phyloP scores from a whole-genome alignment of 805 yeast genomes.

The Zygoascus tannicola region DNA sequence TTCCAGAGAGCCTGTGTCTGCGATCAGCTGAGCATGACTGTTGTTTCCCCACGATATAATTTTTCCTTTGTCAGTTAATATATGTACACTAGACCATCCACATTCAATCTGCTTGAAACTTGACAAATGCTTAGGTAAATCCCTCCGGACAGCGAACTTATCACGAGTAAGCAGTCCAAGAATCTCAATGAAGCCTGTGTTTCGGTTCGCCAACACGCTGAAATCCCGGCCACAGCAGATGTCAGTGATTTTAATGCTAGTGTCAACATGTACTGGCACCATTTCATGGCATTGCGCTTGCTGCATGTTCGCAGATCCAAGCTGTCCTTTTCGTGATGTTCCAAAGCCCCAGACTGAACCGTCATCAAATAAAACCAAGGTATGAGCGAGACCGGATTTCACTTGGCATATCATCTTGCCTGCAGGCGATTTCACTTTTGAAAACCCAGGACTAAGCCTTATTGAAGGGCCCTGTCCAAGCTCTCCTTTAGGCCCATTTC shows the following conservation, averaged over 20 bases:
- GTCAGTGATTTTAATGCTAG: slow-evolving; percentile 4
- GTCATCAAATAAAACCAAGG: slow-evolving; percentile 24
- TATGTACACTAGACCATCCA: slow-evolving; percentile 80
- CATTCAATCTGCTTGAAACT: slow-evolving; percentile 27
- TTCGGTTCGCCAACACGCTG: slow-evolving; percentile 31
- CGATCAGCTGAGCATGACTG: slow-evolving; percentile 58
- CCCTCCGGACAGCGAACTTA: slow-evolving; percentile 14
- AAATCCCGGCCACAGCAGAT: slow-evolving; percentile 51
- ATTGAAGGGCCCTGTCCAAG: slow-evolving; percentile 43
- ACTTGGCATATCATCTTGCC: slow-evolving; percentile 18
- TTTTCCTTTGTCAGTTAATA: slow-evolving; percentile 21
- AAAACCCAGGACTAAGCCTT: slow-evolving; percentile 9
- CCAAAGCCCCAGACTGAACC: slow-evolving; percentile 61
- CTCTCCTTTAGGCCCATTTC: slow-evolving; percentile 66
- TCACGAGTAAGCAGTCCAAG: slow-evolving; percentile 37
- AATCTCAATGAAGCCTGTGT: slow-evolving; percentile 16
- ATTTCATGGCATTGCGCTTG: neutral
- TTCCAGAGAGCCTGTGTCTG: slow-evolving; percentile 9
- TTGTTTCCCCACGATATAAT: slow-evolving; percentile 60
- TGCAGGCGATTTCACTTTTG: slow-evolving; percentile 8
- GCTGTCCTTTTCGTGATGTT: slow-evolving; percentile 51
- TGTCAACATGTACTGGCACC: slow-evolving; percentile 2
- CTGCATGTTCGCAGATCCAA: slow-evolving; percentile 20
- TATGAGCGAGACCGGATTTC: slow-evolving; percentile 28
- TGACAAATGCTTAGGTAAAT: slow-evolving; percentile 1